Evolutionary conservation across 2,329 filamentous ascomycete species (phyloP).

Genomic region (Phyllosticta paracitricarpa): DNA sequence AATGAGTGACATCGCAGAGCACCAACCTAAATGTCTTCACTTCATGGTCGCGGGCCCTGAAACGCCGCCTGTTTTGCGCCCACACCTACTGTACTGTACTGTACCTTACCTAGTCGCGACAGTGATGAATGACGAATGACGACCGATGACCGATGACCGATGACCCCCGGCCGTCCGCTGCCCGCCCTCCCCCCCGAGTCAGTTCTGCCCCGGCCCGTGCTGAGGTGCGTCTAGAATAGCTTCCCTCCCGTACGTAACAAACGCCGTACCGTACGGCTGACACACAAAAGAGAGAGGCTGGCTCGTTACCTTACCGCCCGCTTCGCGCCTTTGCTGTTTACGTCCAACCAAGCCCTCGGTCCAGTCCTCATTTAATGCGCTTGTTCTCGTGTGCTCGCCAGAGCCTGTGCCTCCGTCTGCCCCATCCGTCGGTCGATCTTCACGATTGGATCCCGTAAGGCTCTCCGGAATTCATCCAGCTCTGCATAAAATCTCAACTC

Average conservation of each 20-base stretch:
- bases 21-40: too few species aligned
- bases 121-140: neutral
- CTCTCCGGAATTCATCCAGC: constrained; percentile 11
- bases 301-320: neutral
- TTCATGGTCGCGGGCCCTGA: neutral
- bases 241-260: neutral
- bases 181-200: neutral
- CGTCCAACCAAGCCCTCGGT: neutral
- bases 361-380: constrained; percentile 4
- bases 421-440: constrained; percentile 10
- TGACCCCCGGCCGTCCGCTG: neutral
- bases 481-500: constrained; percentile 11
- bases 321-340: neutral
- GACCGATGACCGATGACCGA: neutral
- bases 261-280: neutral
- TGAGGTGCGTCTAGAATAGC: neutral
- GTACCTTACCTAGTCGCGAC: too few species aligned
- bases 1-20: too few species aligned
- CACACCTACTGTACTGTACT: neutral
- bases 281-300: neutral
- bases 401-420: constrained; percentile 9
- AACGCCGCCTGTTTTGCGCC: constrained; percentile 9
- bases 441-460: constrained; percentile 7
- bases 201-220: neutral
- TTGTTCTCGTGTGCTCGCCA: constrained; percentile 7